Percentiles rank a stretch among this genome's conserved stretches.
Conservation (phyloP, 139 green algal genomes). For the Pleodorina starrii region DNA sequence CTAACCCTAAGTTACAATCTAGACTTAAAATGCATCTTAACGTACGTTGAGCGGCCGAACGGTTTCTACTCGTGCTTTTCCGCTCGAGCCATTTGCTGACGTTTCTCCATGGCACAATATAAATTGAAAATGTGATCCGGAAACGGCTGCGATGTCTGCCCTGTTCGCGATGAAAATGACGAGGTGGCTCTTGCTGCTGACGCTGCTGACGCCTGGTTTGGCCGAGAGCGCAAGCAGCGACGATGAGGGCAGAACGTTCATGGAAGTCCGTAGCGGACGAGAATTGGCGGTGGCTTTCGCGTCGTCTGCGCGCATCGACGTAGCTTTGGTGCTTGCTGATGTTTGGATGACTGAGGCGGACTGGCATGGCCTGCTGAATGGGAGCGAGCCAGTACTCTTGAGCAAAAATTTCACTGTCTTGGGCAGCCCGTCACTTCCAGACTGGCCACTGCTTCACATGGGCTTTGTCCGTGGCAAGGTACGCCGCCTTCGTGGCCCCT, state of each 20-base stretch:
- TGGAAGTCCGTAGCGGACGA: background rate
- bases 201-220: background rate
- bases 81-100: too few relatives aligned
- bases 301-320: background rate
- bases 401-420: background rate
- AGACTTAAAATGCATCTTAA: too few relatives aligned
- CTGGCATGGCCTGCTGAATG: conserved; percentile 11
- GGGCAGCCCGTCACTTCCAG: background rate
- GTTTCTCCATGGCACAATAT: too few relatives aligned
- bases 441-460: conserved; percentile 21
- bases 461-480: background rate
- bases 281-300: conserved; percentile 22
- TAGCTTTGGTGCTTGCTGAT: background rate
- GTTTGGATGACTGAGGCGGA: background rate
- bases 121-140: too few relatives aligned
- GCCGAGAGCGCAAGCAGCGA: background rate
- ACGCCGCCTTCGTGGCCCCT: background rate
- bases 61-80: too few relatives aligned
- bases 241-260: background rate
- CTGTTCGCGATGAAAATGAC: background rate
- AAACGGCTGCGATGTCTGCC: too few relatives aligned
- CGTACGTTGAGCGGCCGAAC: too few relatives aligned
- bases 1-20: too few relatives aligned
- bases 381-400: background rate
- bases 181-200: background rate